Evolutionary conservation across 805 yeast genomes (phyloP), one percentile per base, ranked within the genome.

Genomic region (Suhomyces vadensis): DNA sequence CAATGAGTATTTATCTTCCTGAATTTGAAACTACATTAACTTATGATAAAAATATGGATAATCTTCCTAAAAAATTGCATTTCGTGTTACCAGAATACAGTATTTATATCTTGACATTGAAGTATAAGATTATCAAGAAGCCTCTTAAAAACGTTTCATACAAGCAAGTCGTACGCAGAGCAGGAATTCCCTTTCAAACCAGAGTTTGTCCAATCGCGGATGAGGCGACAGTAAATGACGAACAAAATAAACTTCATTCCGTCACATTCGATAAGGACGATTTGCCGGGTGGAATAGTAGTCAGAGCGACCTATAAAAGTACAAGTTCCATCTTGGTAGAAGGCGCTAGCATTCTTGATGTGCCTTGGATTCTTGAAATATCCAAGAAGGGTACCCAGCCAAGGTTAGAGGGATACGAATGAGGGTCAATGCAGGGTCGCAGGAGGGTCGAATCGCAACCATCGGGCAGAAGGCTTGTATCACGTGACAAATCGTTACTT

Each of bases 281-380:
- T 6, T 35, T 65, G 9, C 69, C 70, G 1, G 64, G 66, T 10
- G 70, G 70, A 1, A 38, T 48, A 6, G 49, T 65, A 13, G 40
- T 60, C 13, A 53, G 70, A 46, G 69, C 67, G 1, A 51, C 47
- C 1, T 60, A 58, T 47, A 55, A 54, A 6, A 66, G 66, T 5
- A 38, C 37, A 5, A 51, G 63, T 6, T 48, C 52, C 3, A 55
- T 65, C 35, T 46, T 46, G 31, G 60, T 52, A 26, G 52, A 51
- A 3, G 60, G 56, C 5, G 38, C 52, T 14, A 41, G 40, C 6
- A 44, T 56, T 4, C 50, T 56, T 27, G 31, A 41, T 3, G 46
- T 50, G 29, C 41, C 46, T 11, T 61, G 61, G 58, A 46, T 46
- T 10, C 37, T 60, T 21, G 60, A 58, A 37, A 47, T 60, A 13